Conservation (phyloP, 1,284 basidiomycete genomes). For the Golubevia sp. region DNA sequence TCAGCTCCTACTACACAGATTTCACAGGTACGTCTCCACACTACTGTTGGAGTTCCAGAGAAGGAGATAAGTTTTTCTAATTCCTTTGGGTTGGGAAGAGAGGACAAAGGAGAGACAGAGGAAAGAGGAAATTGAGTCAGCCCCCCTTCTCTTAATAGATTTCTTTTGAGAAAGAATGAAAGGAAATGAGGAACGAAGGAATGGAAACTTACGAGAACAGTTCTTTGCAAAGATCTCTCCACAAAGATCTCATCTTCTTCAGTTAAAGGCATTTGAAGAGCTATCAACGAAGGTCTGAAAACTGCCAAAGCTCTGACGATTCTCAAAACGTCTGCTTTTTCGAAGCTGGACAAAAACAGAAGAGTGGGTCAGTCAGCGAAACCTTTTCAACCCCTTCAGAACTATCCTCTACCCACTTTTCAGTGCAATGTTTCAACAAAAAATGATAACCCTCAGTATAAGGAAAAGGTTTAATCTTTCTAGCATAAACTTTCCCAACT, state of each 20-base stretch:
- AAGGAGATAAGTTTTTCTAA: constrained; percentile 95
- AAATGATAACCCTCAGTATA: constrained; percentile 61
- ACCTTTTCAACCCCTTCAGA: too few species aligned
- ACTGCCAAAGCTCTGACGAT: constrained; percentile 92
- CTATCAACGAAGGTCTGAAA: constrained; percentile 91
- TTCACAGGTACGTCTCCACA: constrained; percentile 96
- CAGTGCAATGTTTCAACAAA: constrained; percentile 55
- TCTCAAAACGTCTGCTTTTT: constrained; percentile 90
- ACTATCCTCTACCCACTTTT: constrained; percentile 17
- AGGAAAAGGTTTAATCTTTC: constrained; percentile 44
- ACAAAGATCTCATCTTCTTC: constrained; percentile 70
- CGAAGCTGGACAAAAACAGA: constrained; percentile 71
- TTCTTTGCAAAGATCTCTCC: constrained; percentile 91
- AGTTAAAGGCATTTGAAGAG: constrained; percentile 70
- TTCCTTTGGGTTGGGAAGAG: too few species aligned
- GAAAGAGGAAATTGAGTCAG: not conserved
- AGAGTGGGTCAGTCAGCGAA: constrained; percentile 18
- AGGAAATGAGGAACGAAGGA: constrained; percentile 11
- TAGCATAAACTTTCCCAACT: constrained; percentile 48
- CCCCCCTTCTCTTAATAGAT: constrained; percentile 8
- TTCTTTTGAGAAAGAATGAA: not conserved
- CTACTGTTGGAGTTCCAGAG: constrained; percentile 98
- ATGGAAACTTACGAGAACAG: constrained; percentile 73
- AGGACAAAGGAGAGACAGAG: constrained; percentile 8
- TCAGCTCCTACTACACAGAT: constrained; percentile 94